These are phyloP conservation scores for Aspergillus awamori DNA, from an alignment of 2,329 filamentous ascomycete genomes.

Conservation along the genomic window DNA sequence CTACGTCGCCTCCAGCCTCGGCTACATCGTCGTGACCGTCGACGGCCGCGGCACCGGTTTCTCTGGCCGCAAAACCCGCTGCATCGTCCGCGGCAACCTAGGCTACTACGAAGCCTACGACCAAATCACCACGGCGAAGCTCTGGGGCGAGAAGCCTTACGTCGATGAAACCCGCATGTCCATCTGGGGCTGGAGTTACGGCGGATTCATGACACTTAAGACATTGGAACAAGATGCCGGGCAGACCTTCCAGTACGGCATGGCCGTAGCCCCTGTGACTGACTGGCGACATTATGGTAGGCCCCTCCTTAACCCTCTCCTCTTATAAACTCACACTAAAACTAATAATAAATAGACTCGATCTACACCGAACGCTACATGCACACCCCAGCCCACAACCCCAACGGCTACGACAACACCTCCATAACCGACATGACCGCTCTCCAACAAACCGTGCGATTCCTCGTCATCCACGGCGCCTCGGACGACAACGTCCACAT, in stretches of 20 bases:
- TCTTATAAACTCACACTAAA: neutral
- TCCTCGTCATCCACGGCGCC: slow-evolving; percentile 94
- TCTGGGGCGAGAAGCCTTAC: slow-evolving; percentile 79
- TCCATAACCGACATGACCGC: slow-evolving; percentile 74
- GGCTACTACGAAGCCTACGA: slow-evolving; percentile 84
- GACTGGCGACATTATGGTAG: slow-evolving; percentile 89
- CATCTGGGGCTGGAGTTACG: slow-evolving; percentile 99
- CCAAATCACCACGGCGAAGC: slow-evolving; percentile 86
- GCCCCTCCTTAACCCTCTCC: neutral
- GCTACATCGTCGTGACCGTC: slow-evolving; percentile 92
- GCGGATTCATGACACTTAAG: slow-evolving; percentile 93
- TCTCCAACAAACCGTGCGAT: slow-evolving; percentile 75
- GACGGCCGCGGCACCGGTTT: slow-evolving; percentile 93
- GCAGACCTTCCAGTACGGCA: slow-evolving; percentile 89
- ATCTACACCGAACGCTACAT: slow-evolving; percentile 71
- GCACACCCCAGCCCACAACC: slow-evolving; percentile 86
- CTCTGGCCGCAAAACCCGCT: slow-evolving; percentile 80
- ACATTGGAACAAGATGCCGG: slow-evolving; percentile 90
- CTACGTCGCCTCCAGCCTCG: slow-evolving; percentile 80
- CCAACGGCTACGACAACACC: slow-evolving; percentile 72
- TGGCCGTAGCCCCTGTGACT: slow-evolving; percentile 98
- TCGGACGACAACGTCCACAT: slow-evolving; percentile 97
- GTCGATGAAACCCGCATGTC: slow-evolving; percentile 80
- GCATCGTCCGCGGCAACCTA: slow-evolving; percentile 78
- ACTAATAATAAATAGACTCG: slow-evolving; percentile 28